Evolutionary conservation across 1,139 yeast species (phyloP), one percentile per base, ranked within the genome.

Genomic region (Pichia sp.): DNA sequence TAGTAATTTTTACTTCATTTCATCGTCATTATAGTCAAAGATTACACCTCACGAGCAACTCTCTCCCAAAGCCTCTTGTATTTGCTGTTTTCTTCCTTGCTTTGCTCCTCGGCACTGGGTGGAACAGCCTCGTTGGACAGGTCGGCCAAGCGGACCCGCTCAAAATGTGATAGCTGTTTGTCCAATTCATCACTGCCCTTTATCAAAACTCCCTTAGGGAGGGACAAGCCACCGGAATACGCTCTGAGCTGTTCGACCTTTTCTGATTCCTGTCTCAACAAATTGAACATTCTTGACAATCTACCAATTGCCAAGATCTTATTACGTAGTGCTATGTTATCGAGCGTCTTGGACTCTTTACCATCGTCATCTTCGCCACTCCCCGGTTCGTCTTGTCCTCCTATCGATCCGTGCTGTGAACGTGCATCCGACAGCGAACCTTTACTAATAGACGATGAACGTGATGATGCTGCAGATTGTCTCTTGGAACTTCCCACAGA

Each of bases 291-390:
- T 55, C 98, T 78, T 22, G 96, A 87, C 55, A 93, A 87, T 58
- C 96, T 79, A 31, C 98, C 98, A 70, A 93, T 93, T 22, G 99
- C 98, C 62, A 93, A 73, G 54, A 93, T 87, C 73, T 93, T 93
- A 70, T 88, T 90, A 62, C 96, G 82, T 58, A 90, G 74, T 1
- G 89, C 87, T 50, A 77, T 77, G 52, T 79, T 74, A 31, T 57
- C 65, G 4, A 63, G 51, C 12, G 61, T 51, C 41, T 51, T 59
- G 3, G 55, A 18, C 4, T 40, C 47, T 28, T 36, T 44, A 2
- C 31, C 22, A 4, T 51, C 23, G 18, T 30, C 37, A 19, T 42
- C 36, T n/a, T 30, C 43, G 10, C 30, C 40, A 19, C 12, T 25
- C 19, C 18, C 19, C 13, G 18, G n/a, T 4, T 16, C 19, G 22